phyloP scores from a whole-genome alignment of 2,329 filamentous ascomycete genomes.

The Madurella mycetomatis region DNA sequence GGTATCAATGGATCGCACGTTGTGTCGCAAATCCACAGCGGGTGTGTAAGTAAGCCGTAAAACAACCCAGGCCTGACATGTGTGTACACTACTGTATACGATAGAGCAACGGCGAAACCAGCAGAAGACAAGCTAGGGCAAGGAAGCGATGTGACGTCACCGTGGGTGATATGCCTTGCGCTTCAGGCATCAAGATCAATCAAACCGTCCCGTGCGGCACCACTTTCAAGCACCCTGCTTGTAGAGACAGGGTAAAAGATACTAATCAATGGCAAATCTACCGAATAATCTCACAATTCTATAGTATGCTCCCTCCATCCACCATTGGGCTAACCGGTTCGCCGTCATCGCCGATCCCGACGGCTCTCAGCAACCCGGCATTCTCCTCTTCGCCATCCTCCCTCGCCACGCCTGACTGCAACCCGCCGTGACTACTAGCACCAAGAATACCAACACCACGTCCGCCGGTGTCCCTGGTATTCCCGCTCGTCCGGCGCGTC shows the following conservation, averaged over 20 bases:
- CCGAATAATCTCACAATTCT: background rate
- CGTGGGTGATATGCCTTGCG: too few relatives aligned
- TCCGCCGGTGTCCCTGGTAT: background rate
- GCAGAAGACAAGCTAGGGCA: too few relatives aligned
- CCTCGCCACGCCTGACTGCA: constrained; percentile 14
- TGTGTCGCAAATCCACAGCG: too few relatives aligned
- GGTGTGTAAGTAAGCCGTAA: too few relatives aligned
- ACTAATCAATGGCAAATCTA: background rate
- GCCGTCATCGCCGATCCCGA: constrained; percentile 16
- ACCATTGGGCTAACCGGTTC: constrained; percentile 12
- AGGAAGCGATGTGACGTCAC: too few relatives aligned
- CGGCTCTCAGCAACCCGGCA: constrained; percentile 21
- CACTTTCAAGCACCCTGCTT: too few relatives aligned
- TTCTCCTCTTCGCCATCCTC: constrained; percentile 23
- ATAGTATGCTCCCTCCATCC: constrained; percentile 24
- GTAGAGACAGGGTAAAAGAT: background rate
- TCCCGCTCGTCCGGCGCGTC: constrained; percentile 39
- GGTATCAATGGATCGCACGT: too few relatives aligned
- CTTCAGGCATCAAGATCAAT: too few relatives aligned
- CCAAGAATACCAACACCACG: background rate
- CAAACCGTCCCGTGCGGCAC: too few relatives aligned
- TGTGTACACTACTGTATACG: too few relatives aligned
- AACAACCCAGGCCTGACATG: too few relatives aligned
- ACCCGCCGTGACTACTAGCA: background rate
- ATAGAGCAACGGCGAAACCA: too few relatives aligned